phyloP scores from a whole-genome alignment of 306 rosid species.

The Quercus engelmannii region DNA sequence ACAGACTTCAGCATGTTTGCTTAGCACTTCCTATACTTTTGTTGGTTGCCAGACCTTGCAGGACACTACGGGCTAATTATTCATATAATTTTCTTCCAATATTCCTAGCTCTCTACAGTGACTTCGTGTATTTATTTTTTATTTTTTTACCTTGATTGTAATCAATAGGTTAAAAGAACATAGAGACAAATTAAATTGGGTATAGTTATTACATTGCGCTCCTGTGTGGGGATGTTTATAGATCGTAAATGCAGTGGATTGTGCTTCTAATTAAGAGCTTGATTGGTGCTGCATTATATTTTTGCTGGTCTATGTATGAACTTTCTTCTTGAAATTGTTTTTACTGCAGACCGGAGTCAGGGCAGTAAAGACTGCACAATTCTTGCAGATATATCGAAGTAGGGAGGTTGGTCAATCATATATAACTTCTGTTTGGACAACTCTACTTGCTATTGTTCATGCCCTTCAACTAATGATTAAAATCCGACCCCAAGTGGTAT shows the following conservation, averaged over 20 bases:
- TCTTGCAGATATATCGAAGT: slow-evolving; percentile 85
- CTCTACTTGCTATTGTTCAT: slow-evolving; percentile 59
- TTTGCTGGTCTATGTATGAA: neutral
- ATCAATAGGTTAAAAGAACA: too few species aligned
- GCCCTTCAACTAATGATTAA: slow-evolving; percentile 78
- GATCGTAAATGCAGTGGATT: neutral
- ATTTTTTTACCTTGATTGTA: too few species aligned
- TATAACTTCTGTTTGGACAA: slow-evolving; percentile 85
- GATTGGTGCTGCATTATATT: slow-evolving; percentile 2
- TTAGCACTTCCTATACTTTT: too few species aligned
- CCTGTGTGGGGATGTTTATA: too few species aligned
- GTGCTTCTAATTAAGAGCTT: neutral
- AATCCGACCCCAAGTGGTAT: slow-evolving; percentile 28
- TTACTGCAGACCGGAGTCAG: slow-evolving; percentile 47
- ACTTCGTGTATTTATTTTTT: too few species aligned
- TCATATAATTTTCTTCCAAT: too few species aligned
- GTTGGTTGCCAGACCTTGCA: too few species aligned
- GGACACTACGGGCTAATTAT: too few species aligned
- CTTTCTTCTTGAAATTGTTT: slow-evolving; percentile 18
- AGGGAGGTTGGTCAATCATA: slow-evolving; percentile 97
- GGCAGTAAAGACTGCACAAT: slow-evolving; percentile 40
- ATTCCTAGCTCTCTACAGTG: too few species aligned
- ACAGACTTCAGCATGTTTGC: too few species aligned
- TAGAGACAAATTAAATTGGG: too few species aligned
- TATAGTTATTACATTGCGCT: too few species aligned